These are phyloP conservation scores for Carnegiea gigantea DNA, from an alignment of 179 eudicot genomes.

Conservation along the genomic window DNA sequence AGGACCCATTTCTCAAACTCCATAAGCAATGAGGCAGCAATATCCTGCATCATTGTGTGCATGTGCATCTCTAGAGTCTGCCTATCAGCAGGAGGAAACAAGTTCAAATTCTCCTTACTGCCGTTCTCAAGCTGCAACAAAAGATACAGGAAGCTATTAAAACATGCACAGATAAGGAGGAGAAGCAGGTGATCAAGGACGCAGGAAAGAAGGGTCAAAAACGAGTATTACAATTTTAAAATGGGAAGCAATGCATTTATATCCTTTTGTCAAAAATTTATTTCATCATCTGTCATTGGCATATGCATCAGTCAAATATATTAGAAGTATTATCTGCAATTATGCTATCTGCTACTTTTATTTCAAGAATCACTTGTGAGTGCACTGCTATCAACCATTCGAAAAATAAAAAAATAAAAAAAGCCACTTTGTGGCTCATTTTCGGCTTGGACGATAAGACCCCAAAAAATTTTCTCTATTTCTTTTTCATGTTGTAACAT, in stretches of 20 bases:
- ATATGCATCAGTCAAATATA: too few species aligned
- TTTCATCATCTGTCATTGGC: not conserved
- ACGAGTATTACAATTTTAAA: not conserved
- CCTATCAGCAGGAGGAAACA: conserved; percentile 91
- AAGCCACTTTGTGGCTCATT: too few species aligned
- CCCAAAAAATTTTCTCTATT: too few species aligned
- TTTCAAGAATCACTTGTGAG: not conserved
- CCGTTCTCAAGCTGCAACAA: conserved; percentile 73
- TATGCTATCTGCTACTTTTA: too few species aligned
- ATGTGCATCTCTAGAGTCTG: conserved; percentile 89
- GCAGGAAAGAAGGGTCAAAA: not conserved
- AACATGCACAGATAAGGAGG: conserved; percentile 8
- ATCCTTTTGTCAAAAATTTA: not conserved
- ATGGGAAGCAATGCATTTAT: not conserved
- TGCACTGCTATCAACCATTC: not conserved
- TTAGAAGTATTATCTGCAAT: too few species aligned
- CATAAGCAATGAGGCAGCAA: conserved; percentile 98
- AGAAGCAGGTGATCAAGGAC: not conserved
- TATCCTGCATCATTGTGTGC: conserved; percentile 97
- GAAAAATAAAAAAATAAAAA: too few species aligned
- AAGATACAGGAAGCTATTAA: conserved; percentile 6
- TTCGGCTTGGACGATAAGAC: too few species aligned
- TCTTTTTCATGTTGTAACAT: too few species aligned
- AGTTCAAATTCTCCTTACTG: conserved; percentile 54
- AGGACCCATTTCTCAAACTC: conserved; percentile 96